Evolutionary conservation across 2,329 filamentous ascomycete species (phyloP), one percentile per base, ranked within the genome.

Genomic region (Mollisia scopiformis): DNA sequence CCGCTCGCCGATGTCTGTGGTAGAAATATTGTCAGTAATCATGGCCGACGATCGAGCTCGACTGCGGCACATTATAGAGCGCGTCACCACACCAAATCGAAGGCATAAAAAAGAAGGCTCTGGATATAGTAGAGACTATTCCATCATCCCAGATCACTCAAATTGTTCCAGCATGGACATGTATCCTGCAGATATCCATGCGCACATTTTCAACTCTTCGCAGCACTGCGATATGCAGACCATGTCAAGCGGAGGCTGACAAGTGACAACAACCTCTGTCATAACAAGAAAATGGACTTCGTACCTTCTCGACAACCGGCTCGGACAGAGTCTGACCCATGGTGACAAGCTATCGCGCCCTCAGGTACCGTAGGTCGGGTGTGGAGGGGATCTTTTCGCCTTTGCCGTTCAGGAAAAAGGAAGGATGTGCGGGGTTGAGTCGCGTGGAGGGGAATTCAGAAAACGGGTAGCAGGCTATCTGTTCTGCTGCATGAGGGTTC

Each of bases 321-420:
- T 99, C 95, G 74, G 94, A 98, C 76, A 99, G 89, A 79, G 95
- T 99, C 85, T 99, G 95, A 86, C 95, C 95, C 95, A 99, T 99
- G 54, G 67, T 74, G 64, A 62, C 52, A 58, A 59, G 59, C 58
- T 60, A 59, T 64, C 60, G 52, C 25, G 54, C 51, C 60, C 61
- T 68, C 68, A 71, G 66, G 68, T n/a, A 66, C 35, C 33, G n/a
- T 27, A 49, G 51, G n/a, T 43, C 37, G 8, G 63, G 62, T 47
- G 54, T 55, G 59, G 59, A 53, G 49, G 59, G 54, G 43, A 51
- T 27, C 16, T 54, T 54, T 58, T 65, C 54, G 58, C 8, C 41
- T 61, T 67, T 57, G 60, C 50, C 58, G 56, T 47, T 21, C 6
- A 21, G 52, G 53, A 59, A 62, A 61, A 64, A 65, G 57, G 61